Percentiles rank a stretch among this genome's conserved stretches.
Evolutionary conservation across 2,329 filamentous ascomycete genomes (phyloP).

Genomic region (Venturia aucupariae): DNA sequence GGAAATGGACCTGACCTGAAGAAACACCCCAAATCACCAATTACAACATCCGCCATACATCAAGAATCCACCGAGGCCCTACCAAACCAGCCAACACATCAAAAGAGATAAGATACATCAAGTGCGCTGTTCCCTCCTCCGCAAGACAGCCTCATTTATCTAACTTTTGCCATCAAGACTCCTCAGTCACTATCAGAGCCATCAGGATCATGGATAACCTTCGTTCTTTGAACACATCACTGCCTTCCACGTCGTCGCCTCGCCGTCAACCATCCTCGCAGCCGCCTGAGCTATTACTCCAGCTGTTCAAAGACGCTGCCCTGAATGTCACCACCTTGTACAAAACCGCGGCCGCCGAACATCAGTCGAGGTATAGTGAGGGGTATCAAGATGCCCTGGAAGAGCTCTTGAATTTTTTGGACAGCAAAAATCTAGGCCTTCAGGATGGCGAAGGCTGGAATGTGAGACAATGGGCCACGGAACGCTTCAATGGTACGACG

Average conservation of each 20-base stretch:
- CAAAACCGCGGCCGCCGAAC: conserved; percentile 74
- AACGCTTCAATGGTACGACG: conserved; percentile 57
- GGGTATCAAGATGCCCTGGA: conserved; percentile 94
- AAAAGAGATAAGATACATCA: no score
- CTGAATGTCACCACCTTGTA: conserved; percentile 94
- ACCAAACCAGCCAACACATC: no score
- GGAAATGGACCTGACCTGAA: no score
- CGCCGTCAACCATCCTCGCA: conserved; percentile 24
- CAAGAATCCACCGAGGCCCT: no score
- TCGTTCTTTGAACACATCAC: conserved; percentile 27
- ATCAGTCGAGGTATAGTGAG: conserved; percentile 63
- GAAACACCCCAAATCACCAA: no score
- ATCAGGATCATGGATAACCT: background rate
- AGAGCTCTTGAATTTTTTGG: conserved; percentile 76
- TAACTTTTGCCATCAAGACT: no score
- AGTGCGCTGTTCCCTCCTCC: no score
- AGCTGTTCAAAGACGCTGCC: conserved; percentile 85
- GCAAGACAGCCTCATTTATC: no score
- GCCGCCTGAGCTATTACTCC: conserved; percentile 50
- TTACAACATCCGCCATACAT: no score
- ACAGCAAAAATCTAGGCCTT: conserved; percentile 69
- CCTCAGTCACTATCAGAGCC: background rate
- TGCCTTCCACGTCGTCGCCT: conserved; percentile 26
- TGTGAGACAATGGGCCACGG: conserved; percentile 58
- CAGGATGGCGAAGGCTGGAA: conserved; percentile 68